phyloP scores from a whole-genome alignment of 2,329 filamentous ascomycete genomes.

The Sclerotinia borealis region DNA sequence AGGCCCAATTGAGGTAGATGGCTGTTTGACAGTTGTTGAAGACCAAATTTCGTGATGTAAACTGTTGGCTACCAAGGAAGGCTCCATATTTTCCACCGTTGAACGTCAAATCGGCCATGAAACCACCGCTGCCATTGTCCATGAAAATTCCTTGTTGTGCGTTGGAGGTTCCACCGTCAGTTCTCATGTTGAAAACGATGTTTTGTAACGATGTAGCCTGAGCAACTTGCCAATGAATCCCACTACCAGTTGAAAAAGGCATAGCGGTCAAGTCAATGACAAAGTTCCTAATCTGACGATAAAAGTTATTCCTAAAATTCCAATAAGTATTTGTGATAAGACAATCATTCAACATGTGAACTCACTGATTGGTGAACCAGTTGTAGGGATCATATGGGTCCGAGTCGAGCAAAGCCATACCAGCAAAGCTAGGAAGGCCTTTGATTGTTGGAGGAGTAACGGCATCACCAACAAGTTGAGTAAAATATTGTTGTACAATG shows the following conservation, averaged over 20 bases:
- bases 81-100: slow-evolving; percentile 74
- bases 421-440: slow-evolving; percentile 63
- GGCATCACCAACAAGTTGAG: slow-evolving; percentile 82
- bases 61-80: slow-evolving; percentile 82
- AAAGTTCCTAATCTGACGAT: slow-evolving; percentile 76
- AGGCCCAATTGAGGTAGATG: slow-evolving; percentile 89
- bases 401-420: slow-evolving; percentile 84
- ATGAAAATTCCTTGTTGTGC: slow-evolving; percentile 74
- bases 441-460: slow-evolving; percentile 67
- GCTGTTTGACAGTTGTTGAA: slow-evolving; percentile 80
- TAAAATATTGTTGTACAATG: slow-evolving; percentile 85
- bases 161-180: slow-evolving; percentile 57
- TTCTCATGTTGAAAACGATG: slow-evolving; percentile 72
- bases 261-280: slow-evolving; percentile 67
- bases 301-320: slow-evolving; percentile 58
- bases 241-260: slow-evolving; percentile 54
- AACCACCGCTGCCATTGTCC: slow-evolving; percentile 78
- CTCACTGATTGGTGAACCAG: slow-evolving; percentile 67
- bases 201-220: slow-evolving; percentile 77
- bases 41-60: slow-evolving; percentile 74
- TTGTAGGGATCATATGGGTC: slow-evolving; percentile 73
- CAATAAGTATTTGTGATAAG: neutral
- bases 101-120: slow-evolving; percentile 78
- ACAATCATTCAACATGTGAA: neutral
- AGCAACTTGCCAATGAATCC: slow-evolving; percentile 83